A percentile compares a stretch with the other conserved stretches of the same genome.
Evolutionary conservation across 2,329 filamentous ascomycete genomes (phyloP).

Genomic region (Grosmannia serpens): DNA sequence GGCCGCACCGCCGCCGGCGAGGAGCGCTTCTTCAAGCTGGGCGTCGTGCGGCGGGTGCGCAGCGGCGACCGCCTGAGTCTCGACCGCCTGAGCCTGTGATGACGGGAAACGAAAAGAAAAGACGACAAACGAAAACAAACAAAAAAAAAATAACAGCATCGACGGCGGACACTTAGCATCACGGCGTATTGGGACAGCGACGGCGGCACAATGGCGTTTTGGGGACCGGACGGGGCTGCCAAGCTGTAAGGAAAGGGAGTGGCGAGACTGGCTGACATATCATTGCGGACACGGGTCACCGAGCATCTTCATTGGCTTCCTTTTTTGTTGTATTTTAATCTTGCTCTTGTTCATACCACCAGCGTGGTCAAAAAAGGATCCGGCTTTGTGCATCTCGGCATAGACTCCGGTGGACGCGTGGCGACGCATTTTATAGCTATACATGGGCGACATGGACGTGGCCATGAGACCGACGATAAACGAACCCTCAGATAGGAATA

Average conservation of each 20-base stretch:
- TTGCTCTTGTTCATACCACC: background rate
- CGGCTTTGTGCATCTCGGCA: background rate
- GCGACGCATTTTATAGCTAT: background rate
- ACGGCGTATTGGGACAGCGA: background rate
- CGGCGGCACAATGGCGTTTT: background rate
- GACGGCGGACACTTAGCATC: background rate
- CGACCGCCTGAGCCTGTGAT: conserved; percentile 62
- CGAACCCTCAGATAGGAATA: background rate
- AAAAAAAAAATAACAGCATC: background rate
- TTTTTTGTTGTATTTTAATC: background rate
- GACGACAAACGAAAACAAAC: background rate
- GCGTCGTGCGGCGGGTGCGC: conserved; percentile 59
- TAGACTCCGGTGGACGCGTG: background rate
- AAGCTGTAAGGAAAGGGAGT: background rate
- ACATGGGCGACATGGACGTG: background rate
- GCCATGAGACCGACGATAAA: background rate
- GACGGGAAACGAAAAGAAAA: background rate
- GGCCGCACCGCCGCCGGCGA: conserved; percentile 66
- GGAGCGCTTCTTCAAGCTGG: conserved; percentile 70
- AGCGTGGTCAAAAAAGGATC: background rate
- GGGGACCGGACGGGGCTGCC: background rate
- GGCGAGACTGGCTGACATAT: background rate
- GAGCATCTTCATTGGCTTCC: background rate
- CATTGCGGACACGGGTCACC: background rate
- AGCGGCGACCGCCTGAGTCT: conserved; percentile 66